phyloP scores from a whole-genome alignment of 1,284 basidiomycete species.

The Xanthoconium separans region DNA sequence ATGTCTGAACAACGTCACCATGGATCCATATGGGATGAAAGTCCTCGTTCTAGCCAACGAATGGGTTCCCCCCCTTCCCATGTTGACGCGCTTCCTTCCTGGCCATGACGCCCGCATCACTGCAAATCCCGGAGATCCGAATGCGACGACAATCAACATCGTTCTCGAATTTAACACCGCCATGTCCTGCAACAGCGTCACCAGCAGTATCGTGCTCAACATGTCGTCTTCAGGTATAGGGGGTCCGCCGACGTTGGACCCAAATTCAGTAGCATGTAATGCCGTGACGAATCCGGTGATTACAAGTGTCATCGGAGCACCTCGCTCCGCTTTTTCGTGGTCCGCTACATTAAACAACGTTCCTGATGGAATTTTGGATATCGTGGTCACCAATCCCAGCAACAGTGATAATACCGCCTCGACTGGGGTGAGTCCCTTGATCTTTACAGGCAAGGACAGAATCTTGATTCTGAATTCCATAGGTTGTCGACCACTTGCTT shows the following conservation, averaged over 20 bases:
- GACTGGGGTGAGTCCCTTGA: constrained; percentile 50
- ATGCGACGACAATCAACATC: constrained; percentile 65
- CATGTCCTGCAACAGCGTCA: constrained; percentile 76
- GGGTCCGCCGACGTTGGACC: constrained; percentile 48
- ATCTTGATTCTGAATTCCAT: constrained; percentile 10
- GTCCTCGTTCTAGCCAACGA: constrained; percentile 66
- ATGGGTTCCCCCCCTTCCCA: constrained; percentile 71
- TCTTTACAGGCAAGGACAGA: background rate
- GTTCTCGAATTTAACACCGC: constrained; percentile 72
- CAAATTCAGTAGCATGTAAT: constrained; percentile 46
- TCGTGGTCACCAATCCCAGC: constrained; percentile 62
- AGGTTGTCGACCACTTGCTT: constrained; percentile 73
- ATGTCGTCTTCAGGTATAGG: constrained; percentile 71
- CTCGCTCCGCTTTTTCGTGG: constrained; percentile 68
- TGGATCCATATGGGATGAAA: constrained; percentile 80
- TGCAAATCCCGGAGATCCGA: constrained; percentile 46
- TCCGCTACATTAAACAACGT: constrained; percentile 69
- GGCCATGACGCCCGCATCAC: constrained; percentile 81
- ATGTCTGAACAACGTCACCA: constrained; percentile 63
- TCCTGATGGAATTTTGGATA: constrained; percentile 77
- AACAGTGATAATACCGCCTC: constrained; percentile 42
- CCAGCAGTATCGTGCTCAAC: constrained; percentile 58
- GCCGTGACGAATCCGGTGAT: constrained; percentile 45
- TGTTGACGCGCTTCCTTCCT: constrained; percentile 76
- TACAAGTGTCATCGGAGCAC: constrained; percentile 50